Conservation (phyloP, 2,329 filamentous ascomycete species). For the Colletotrichum shisoi region DNA sequence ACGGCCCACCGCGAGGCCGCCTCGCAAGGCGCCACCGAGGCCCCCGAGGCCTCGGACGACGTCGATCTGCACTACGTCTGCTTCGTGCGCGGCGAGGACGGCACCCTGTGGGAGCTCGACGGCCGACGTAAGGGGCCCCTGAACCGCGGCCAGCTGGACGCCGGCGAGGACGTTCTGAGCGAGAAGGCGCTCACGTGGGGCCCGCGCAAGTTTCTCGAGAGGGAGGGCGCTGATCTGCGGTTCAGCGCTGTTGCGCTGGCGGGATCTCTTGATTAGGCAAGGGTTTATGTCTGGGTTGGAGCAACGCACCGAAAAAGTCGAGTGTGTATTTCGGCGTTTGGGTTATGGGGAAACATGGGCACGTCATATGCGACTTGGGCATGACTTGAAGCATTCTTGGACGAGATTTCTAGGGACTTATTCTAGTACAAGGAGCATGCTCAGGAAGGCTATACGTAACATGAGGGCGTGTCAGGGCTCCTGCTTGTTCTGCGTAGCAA, state of each 20-base stretch:
- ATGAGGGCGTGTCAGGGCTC: background rate
- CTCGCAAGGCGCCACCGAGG: constrained; percentile 76
- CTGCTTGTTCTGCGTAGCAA: background rate
- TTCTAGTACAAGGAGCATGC: background rate
- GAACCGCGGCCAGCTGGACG: constrained; percentile 61
- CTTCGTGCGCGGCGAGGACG: constrained; percentile 79
- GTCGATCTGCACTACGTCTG: constrained; percentile 97
- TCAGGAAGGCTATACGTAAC: constrained; percentile 21
- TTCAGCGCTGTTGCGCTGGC: constrained; percentile 67
- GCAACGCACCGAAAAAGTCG: background rate
- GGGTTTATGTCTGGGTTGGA: background rate
- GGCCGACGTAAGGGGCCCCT: constrained; percentile 67
- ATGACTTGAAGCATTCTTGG: background rate
- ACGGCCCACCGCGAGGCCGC: constrained; percentile 81
- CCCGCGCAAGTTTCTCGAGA: constrained; percentile 63
- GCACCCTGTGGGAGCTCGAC: constrained; percentile 68
- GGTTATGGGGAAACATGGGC: background rate
- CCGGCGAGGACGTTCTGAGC: constrained; percentile 76
- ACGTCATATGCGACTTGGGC: background rate
- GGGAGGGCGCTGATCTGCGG: constrained; percentile 63
- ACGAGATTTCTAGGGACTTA: background rate
- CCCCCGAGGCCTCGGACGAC: constrained; percentile 78
- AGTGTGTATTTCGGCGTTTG: constrained; percentile 12
- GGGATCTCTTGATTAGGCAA: constrained; percentile 56
- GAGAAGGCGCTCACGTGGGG: constrained; percentile 77